A percentile compares a stretch with the other conserved stretches of the same genome.
Conservation (phyloP, 306 rosid genomes). For the Acacia crassicarpa region DNA sequence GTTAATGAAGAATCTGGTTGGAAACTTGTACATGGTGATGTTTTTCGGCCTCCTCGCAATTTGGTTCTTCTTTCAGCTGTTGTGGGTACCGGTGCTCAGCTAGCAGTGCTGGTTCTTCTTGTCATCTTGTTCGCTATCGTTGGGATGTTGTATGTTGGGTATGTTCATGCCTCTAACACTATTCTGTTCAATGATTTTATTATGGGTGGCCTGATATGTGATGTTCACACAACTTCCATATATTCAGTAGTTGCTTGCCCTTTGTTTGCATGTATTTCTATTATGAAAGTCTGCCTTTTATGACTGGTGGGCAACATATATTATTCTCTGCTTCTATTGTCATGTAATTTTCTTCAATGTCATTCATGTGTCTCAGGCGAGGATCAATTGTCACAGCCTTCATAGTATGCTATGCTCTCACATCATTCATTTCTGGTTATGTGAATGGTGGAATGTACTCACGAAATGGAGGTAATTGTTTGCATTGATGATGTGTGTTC, state of each 20-base stretch:
- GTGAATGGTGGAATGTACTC: slow-evolving; percentile 99
- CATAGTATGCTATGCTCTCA: slow-evolving; percentile 96
- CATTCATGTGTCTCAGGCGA: slow-evolving; percentile 61
- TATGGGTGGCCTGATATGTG: not conserved
- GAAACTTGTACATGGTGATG: slow-evolving; percentile 99
- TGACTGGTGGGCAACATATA: not conserved
- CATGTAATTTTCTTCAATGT: slow-evolving; percentile 18
- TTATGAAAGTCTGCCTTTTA: not conserved
- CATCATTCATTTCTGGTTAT: slow-evolving; percentile 98
- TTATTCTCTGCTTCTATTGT: not conserved
- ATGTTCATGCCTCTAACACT: slow-evolving; percentile 28
- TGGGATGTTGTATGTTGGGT: slow-evolving; percentile 95
- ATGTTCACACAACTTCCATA: not conserved
- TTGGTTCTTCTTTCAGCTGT: slow-evolving; percentile 92
- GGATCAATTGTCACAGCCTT: slow-evolving; percentile 98
- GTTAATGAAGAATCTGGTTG: slow-evolving; percentile 99
- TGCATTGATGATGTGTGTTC: slow-evolving; percentile 22
- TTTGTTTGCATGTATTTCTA: slow-evolving; percentile 18
- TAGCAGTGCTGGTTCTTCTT: slow-evolving; percentile 90
- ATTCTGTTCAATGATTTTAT: slow-evolving; percentile 8
- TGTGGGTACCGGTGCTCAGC: slow-evolving; percentile 97
- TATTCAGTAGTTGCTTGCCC: slow-evolving; percentile 1
- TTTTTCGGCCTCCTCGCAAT: slow-evolving; percentile 82
- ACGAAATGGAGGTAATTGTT: slow-evolving; percentile 78
- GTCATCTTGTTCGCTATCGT: slow-evolving; percentile 92